A percentile compares a stretch with the other conserved stretches of the same genome.
Conservation (phyloP, 2,329 filamentous ascomycete species). For the Graphium sp. region DNA sequence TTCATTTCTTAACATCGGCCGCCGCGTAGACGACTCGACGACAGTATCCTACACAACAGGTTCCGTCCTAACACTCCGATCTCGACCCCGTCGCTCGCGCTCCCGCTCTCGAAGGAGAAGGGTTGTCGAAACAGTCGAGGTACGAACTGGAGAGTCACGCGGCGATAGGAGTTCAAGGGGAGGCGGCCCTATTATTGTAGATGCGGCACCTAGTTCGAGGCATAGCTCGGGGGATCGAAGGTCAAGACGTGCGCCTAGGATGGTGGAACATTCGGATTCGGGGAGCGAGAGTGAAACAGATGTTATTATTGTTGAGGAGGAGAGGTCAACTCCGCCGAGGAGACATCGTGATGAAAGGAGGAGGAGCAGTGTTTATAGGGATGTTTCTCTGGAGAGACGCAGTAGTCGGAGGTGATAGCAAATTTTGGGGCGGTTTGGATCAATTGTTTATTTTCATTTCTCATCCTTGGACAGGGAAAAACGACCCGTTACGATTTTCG, state of each 20-base stretch:
- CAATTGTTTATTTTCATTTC: no score
- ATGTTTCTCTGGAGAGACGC: not conserved
- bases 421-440: no score
- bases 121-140: constrained; percentile 13
- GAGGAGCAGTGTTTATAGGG: constrained; percentile 11
- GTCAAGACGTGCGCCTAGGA: not conserved
- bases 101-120: not conserved
- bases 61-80: constrained; percentile 8
- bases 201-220: constrained; percentile 8
- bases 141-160: constrained; percentile 9
- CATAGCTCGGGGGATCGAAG: constrained; percentile 5
- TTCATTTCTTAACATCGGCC: constrained; percentile 25
- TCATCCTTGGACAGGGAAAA: no score
- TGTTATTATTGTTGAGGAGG: constrained; percentile 19
- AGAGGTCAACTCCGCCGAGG: constrained; percentile 12
- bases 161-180: constrained; percentile 5
- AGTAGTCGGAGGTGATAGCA: not conserved
- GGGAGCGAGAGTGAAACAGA: constrained; percentile 16
- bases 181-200: constrained; percentile 10
- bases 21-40: constrained; percentile 9
- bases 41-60: constrained; percentile 8
- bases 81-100: constrained; percentile 5
- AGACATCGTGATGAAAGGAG: constrained; percentile 10
- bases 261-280: constrained; percentile 10
- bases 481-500: no score